Percentiles rank a stretch among this genome's conserved stretches.
Conservation (phyloP, 1,284 basidiomycete genomes). For the Fomitopsis betulina region DNA sequence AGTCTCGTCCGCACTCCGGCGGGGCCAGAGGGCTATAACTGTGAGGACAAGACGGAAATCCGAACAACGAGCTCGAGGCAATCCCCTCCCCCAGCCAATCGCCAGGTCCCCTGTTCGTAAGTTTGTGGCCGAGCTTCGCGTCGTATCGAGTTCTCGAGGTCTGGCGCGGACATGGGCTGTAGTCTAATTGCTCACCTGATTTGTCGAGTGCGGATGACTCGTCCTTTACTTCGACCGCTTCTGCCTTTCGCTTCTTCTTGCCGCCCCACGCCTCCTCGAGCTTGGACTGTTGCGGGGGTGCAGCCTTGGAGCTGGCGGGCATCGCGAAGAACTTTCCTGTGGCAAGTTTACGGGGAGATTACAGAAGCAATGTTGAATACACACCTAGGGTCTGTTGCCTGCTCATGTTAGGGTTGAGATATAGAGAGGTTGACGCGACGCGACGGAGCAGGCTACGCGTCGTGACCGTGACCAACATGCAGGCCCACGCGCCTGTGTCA, state of each 20-base stretch:
- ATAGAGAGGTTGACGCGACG: constrained; percentile 18
- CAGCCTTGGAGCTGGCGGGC: constrained; percentile 54
- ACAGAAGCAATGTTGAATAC: constrained; percentile 9
- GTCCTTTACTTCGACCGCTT: constrained; percentile 6
- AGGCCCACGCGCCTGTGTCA: neutral
- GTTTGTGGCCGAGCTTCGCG: no score
- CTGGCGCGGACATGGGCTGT: no score
- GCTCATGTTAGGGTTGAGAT: constrained; percentile 38
- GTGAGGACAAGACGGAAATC: no score
- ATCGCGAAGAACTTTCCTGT: constrained; percentile 69
- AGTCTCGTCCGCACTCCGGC: no score
- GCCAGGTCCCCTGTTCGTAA: no score
- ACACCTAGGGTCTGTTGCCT: constrained; percentile 72
- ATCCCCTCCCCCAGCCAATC: no score
- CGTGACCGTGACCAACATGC: constrained; percentile 25
- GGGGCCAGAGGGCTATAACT: no score
- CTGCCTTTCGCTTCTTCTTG: constrained; percentile 31
- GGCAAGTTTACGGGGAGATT: constrained; percentile 3
- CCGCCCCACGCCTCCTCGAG: constrained; percentile 68
- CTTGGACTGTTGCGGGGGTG: constrained; percentile 66
- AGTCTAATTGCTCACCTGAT: neutral
- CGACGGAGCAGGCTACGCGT: constrained; percentile 20
- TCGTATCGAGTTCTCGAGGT: no score
- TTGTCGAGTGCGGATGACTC: neutral
- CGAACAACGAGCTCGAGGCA: no score